Conservation (phyloP, 1,139 yeast genomes). For the Geotrichum macrosporum region DNA sequence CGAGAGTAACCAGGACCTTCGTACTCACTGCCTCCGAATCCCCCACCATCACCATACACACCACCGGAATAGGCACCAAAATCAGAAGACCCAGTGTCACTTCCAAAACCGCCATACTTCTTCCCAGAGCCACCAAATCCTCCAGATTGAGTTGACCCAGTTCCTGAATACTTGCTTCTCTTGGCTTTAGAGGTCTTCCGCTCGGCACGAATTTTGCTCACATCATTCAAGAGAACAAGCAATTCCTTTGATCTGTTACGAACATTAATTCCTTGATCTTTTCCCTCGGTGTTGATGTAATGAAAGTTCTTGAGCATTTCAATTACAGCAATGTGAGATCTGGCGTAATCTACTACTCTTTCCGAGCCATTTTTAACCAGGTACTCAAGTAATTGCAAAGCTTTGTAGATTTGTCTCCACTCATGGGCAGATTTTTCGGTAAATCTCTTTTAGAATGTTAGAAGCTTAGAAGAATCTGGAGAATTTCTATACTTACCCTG, state of each 20-base stretch:
- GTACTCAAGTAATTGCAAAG: conserved; percentile 85
- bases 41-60: conserved; percentile 79
- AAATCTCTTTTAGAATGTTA: conserved; percentile 47
- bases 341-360: conserved; percentile 89
- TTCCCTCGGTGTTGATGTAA: conserved; percentile 87
- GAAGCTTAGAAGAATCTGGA: conserved; percentile 7
- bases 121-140: conserved; percentile 42
- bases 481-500: conserved; percentile 30
- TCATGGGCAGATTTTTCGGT: conserved; percentile 94
- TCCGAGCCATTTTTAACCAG: conserved; percentile 90
- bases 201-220: conserved; percentile 69
- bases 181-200: conserved; percentile 83
- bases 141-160: conserved; percentile 36
- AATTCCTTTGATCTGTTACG: conserved; percentile 84
- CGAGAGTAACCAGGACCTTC: conserved; percentile 35
- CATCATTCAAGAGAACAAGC: conserved; percentile 68
- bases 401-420: conserved; percentile 97
- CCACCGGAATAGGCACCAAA: conserved; percentile 46
- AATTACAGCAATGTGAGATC: conserved; percentile 75
- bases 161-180: conserved; percentile 53
- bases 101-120: conserved; percentile 42
- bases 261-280: conserved; percentile 95
- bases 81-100: conserved; percentile 34
- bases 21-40: conserved; percentile 47
- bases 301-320: conserved; percentile 92